These are phyloP conservation scores for Voacanga thouarsii DNA, from an alignment of 257 asterid species.

Conservation along the genomic window DNA sequence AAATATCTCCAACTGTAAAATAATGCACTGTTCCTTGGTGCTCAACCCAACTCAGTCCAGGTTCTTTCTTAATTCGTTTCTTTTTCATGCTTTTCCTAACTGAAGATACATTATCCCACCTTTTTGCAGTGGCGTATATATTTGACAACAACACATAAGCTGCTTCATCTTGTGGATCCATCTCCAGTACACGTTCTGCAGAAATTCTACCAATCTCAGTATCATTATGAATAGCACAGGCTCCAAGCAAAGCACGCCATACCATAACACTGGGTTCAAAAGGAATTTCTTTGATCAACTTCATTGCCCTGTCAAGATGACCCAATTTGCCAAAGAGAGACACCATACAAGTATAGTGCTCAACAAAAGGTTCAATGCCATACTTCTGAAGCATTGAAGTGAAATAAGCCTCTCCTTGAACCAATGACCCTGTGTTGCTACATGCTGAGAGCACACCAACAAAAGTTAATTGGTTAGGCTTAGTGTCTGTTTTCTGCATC, in stretches of 20 bases:
- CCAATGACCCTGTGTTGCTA: conserved; percentile 83
- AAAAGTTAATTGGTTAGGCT: conserved; percentile 72
- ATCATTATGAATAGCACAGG: conserved; percentile 72
- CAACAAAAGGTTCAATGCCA: conserved; percentile 71
- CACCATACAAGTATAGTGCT: conserved; percentile 93
- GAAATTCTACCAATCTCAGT: conserved; percentile 73
- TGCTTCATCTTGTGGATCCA: conserved; percentile 86
- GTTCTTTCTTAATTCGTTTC: conserved; percentile 76
- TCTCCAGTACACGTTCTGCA: conserved; percentile 69
- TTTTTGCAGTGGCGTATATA: conserved; percentile 70
- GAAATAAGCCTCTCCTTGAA: conserved; percentile 59
- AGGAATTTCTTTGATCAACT: conserved; percentile 68
- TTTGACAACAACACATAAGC: conserved; percentile 73
- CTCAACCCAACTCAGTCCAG: conserved; percentile 95
- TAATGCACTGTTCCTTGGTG: conserved; percentile 69
- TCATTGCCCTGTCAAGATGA: conserved; percentile 64
- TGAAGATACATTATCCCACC: conserved; percentile 68
- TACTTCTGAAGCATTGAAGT: conserved; percentile 56
- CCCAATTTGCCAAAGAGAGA: conserved; percentile 85
- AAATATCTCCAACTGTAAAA: conserved; percentile 76
- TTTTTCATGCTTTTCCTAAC: conserved; percentile 77
- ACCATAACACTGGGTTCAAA: conserved; percentile 81
- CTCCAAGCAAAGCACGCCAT: conserved; percentile 96
- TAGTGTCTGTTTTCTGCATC: conserved; percentile 50
- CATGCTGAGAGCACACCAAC: conserved; percentile 92